phyloP scores from a whole-genome alignment of 345 rosid species.

The Aquilaria sinensis region DNA sequence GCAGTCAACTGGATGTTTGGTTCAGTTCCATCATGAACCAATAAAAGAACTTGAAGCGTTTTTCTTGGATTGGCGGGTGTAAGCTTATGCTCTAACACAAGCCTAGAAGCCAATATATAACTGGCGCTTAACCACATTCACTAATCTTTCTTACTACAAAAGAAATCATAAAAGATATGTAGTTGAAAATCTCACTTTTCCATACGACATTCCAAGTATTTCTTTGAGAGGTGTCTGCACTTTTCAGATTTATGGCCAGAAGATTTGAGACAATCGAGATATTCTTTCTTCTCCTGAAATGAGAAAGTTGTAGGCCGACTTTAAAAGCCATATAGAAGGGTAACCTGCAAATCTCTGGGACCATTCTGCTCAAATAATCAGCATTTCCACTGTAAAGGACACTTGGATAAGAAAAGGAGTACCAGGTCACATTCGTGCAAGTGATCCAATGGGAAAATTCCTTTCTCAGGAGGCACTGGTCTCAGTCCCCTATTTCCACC shows the following conservation, averaged over 20 bases:
- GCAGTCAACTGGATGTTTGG: too few relatives aligned
- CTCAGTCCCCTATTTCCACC: constrained; percentile 90
- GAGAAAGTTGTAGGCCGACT: too few relatives aligned
- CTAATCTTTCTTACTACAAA: too few relatives aligned
- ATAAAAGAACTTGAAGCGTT: too few relatives aligned
- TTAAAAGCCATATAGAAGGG: not conserved
- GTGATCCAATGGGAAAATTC: constrained; percentile 91
- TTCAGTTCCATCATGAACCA: too few relatives aligned
- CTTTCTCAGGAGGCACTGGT: constrained; percentile 94
- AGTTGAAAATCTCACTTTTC: constrained; percentile 53
- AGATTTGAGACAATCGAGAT: constrained; percentile 76
- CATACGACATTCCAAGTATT: constrained; percentile 89
- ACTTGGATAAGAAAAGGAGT: constrained; percentile 1
- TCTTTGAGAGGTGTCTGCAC: constrained; percentile 69
- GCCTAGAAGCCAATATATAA: too few relatives aligned
- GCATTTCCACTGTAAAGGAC: not conserved
- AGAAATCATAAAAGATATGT: not conserved
- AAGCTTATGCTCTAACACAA: too few relatives aligned
- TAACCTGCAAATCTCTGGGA: not conserved
- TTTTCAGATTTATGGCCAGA: constrained; percentile 69
- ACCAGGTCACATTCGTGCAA: constrained; percentile 83
- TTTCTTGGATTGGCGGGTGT: too few relatives aligned
- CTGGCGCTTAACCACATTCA: too few relatives aligned
- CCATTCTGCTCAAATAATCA: not conserved
- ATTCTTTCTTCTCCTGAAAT: constrained; percentile 85